A percentile compares a stretch with the other conserved stretches of the same genome.
phyloP scores from a whole-genome alignment of 108 stramenopile genomes.

The Nitzschia inconspicua region DNA sequence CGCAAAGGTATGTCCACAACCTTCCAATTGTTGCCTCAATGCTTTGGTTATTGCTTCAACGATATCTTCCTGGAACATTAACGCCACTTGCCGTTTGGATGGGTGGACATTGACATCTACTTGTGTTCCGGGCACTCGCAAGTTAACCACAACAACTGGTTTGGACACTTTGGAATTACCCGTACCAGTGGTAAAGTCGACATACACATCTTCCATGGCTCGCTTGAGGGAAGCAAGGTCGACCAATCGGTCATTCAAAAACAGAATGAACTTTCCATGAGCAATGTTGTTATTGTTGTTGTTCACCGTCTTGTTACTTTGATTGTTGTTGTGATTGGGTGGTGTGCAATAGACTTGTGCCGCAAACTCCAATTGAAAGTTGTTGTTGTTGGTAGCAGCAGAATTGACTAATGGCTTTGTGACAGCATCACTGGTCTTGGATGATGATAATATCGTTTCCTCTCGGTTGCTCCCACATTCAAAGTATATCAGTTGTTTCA shows the following conservation, averaged over 20 bases:
- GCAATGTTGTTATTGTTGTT: neutral
- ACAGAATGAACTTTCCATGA: constrained; percentile 73
- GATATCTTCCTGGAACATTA: constrained; percentile 88
- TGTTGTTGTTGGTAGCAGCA: constrained; percentile 1
- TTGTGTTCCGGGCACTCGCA: constrained; percentile 80
- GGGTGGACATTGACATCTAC: constrained; percentile 99
- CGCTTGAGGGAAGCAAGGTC: constrained; percentile 70
- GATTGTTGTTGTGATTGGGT: constrained; percentile 4
- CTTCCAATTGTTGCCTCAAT: constrained; percentile 34
- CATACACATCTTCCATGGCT: constrained; percentile 84
- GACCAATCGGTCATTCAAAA: constrained; percentile 93
- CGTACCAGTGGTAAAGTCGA: constrained; percentile 30
- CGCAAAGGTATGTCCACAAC: constrained; percentile 30
- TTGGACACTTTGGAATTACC: constrained; percentile 29
- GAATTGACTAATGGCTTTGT: too few relatives aligned
- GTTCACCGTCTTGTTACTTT: neutral
- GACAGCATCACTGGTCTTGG: too few relatives aligned
- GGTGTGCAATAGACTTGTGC: constrained; percentile 22
- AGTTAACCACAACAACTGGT: constrained; percentile 86
- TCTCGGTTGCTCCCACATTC: constrained; percentile 36
- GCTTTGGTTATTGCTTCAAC: constrained; percentile 36
- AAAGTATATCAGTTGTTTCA: constrained; percentile 12
- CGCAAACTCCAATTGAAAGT: constrained; percentile 9
- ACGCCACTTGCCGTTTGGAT: constrained; percentile 94
- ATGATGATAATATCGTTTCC: neutral